Percentiles rank a stretch among this genome's conserved stretches.
These are phyloP conservation scores for Drechslerella stenobrocha DNA, from an alignment of 2,329 filamentous ascomycete species.

Conservation along the genomic window DNA sequence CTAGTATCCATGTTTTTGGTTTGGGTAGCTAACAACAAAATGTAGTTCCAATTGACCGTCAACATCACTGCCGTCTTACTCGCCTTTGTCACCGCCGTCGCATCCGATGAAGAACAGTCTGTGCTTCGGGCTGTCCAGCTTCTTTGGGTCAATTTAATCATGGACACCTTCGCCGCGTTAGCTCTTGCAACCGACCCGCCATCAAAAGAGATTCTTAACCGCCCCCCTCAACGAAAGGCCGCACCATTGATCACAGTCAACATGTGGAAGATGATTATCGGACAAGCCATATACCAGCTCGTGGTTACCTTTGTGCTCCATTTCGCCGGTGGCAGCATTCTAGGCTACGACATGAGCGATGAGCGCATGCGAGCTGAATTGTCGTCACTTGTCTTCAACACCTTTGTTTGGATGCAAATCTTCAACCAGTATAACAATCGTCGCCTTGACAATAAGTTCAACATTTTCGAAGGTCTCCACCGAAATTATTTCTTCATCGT, in stretches of 20 bases:
- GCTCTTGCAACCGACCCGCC: slow-evolving; percentile 68
- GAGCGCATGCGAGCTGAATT: slow-evolving; percentile 58
- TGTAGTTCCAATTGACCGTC: slow-evolving; percentile 68
- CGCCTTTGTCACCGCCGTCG: slow-evolving; percentile 67
- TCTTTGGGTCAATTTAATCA: slow-evolving; percentile 71
- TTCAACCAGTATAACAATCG: slow-evolving; percentile 67
- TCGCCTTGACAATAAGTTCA: slow-evolving; percentile 66
- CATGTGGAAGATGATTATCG: slow-evolving; percentile 70
- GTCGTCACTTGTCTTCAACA: slow-evolving; percentile 69
- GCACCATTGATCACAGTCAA: slow-evolving; percentile 58
- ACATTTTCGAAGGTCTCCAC: slow-evolving; percentile 64
- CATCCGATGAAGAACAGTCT: slow-evolving; percentile 62
- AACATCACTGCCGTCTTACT: slow-evolving; percentile 70
- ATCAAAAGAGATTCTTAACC: slow-evolving; percentile 62
- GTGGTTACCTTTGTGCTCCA: slow-evolving; percentile 65
- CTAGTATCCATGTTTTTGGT: not conserved
- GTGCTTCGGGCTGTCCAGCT: slow-evolving; percentile 69
- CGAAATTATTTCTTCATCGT: slow-evolving; percentile 64
- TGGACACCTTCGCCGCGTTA: slow-evolving; percentile 70
- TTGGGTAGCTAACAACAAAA: slow-evolving; percentile 49
- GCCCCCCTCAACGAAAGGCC: slow-evolving; percentile 59
- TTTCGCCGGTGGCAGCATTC: slow-evolving; percentile 64
- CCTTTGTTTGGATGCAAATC: slow-evolving; percentile 73
- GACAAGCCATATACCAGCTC: slow-evolving; percentile 66
- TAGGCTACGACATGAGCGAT: slow-evolving; percentile 58